Percentiles rank a stretch among this genome's conserved stretches.
phyloP scores from a whole-genome alignment of 192 early-diverging fungal genomes.

The Entomortierella lignicola region DNA sequence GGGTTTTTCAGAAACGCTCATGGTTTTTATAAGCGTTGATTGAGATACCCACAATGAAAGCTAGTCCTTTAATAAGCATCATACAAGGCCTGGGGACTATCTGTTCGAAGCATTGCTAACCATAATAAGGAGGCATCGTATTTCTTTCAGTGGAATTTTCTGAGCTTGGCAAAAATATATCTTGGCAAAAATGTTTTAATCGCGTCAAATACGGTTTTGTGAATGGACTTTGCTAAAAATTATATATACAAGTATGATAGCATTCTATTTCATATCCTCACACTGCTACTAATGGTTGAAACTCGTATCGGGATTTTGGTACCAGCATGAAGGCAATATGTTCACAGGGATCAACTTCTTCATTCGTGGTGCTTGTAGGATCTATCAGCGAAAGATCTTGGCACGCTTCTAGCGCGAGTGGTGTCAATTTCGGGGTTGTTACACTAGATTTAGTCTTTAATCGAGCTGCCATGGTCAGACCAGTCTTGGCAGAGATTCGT shows the following conservation, averaged over 20 bases:
- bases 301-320: conserved; percentile 52
- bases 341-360: conserved; percentile 14
- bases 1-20: too few relatives aligned
- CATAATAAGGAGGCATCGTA: too few relatives aligned
- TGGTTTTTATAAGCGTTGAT: too few relatives aligned
- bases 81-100: too few relatives aligned
- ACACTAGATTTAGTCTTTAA: background rate
- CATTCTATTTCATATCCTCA: conserved; percentile 6
- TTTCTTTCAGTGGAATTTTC: too few relatives aligned
- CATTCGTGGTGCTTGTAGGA: background rate
- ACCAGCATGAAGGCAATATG: conserved; percentile 50
- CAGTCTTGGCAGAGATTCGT: conserved; percentile 31
- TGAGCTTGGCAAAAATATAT: too few relatives aligned
- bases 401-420: conserved; percentile 31
- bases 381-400: conserved; percentile 5
- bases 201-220: too few relatives aligned
- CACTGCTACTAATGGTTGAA: conserved; percentile 36
- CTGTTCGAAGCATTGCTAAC: too few relatives aligned
- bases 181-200: too few relatives aligned
- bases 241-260: background rate
- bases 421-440: conserved; percentile 6
- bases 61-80: too few relatives aligned
- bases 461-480: background rate
- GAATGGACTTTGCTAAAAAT: too few relatives aligned
- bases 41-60: too few relatives aligned